Evolutionary conservation across 352 stramenopile genomes (phyloP).

Genomic region (Phytopythium cucurbitacearum): DNA sequence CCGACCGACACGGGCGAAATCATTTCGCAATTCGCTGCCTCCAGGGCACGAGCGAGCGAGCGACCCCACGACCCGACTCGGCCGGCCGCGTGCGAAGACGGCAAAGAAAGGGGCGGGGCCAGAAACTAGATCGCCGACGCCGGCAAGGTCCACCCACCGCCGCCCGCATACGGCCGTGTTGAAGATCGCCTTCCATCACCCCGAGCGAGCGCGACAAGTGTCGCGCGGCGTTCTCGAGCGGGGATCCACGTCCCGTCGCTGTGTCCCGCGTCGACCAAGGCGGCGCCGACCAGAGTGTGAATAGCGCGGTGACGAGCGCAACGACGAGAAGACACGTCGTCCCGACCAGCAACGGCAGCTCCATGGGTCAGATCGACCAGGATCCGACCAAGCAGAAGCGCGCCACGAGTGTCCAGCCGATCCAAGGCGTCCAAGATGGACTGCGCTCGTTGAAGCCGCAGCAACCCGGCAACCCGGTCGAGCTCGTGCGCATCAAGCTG

Average conservation of each 20-base stretch:
- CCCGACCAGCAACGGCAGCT: neutral
- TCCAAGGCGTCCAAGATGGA: conserved; percentile 10
- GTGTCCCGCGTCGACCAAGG: too few relatives aligned
- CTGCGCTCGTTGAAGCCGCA: conserved; percentile 27
- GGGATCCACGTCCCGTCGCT: too few relatives aligned
- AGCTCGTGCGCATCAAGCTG: conserved; percentile 52
- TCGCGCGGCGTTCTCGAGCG: too few relatives aligned
- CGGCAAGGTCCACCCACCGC: too few relatives aligned
- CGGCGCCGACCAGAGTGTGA: too few relatives aligned
- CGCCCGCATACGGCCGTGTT: too few relatives aligned
- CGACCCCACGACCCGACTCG: too few relatives aligned
- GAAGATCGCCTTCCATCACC: too few relatives aligned
- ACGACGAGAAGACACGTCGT: neutral
- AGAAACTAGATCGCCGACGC: neutral
- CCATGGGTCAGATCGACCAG: conserved; percentile 40
- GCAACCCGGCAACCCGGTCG: conserved; percentile 38
- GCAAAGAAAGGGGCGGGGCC: neutral
- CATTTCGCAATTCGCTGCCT: conserved; percentile 7
- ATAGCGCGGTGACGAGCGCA: too few relatives aligned
- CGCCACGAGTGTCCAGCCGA: neutral
- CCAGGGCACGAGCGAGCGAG: neutral
- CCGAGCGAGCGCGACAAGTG: too few relatives aligned
- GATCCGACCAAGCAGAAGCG: conserved; percentile 32
- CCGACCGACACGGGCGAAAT: neutral
- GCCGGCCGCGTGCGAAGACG: neutral